Conservation (phyloP, 768 basidiomycete species). For the Leucosporidium yakuticum region DNA sequence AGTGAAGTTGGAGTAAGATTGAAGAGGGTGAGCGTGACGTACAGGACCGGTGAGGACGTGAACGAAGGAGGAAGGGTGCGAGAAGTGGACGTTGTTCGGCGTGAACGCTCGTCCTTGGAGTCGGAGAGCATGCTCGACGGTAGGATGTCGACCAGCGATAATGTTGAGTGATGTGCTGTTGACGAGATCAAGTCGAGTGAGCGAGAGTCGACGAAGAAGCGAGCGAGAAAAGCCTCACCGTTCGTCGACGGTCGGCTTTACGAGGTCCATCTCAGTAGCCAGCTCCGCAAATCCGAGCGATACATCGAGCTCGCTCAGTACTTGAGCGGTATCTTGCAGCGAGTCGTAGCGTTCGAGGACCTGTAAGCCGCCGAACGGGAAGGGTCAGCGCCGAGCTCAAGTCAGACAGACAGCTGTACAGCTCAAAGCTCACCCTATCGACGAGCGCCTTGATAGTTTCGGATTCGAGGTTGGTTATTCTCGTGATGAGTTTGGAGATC, state of each 20-base stretch:
- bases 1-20: neutral
- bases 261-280: constrained; percentile 69
- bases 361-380: neutral
- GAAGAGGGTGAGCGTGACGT: constrained; percentile 39
- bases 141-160: constrained; percentile 78
- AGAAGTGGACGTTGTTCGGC: constrained; percentile 68
- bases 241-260: constrained; percentile 62
- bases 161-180: constrained; percentile 59
- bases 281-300: constrained; percentile 71
- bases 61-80: constrained; percentile 54
- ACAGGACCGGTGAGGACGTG: constrained; percentile 92
- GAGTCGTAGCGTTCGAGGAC: constrained; percentile 13
- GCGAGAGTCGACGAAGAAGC: neutral
- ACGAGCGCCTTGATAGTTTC: constrained; percentile 23
- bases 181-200: neutral
- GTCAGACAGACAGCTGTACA: neutral
- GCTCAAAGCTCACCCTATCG: neutral
- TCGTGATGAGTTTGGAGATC: neutral
- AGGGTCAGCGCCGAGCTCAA: no score
- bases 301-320: constrained; percentile 81
- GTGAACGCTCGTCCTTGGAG: constrained; percentile 69
- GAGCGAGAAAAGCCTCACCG: constrained; percentile 50
- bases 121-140: constrained; percentile 81
- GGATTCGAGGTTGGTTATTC: constrained; percentile 9
- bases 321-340: constrained; percentile 18